These are phyloP conservation scores for Trametes gibbosa DNA, from an alignment of 768 basidiomycete genomes.

Conservation along the genomic window DNA sequence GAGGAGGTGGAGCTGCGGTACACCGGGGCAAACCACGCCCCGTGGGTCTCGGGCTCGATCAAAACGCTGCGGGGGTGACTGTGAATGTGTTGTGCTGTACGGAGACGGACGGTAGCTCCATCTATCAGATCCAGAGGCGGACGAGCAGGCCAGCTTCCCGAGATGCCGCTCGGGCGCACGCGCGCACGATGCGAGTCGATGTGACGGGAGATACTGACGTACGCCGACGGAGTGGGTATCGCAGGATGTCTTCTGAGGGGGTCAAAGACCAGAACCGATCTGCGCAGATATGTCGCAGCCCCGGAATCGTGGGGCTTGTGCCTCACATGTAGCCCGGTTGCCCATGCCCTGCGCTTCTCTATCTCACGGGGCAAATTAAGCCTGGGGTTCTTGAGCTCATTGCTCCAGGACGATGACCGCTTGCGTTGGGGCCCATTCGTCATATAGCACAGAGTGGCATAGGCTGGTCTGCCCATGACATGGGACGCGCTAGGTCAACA, in stretches of 20 bases:
- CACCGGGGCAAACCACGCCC: conserved; percentile 2
- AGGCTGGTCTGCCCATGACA: too few relatives aligned
- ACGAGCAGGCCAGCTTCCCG: neutral
- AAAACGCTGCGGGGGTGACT: neutral
- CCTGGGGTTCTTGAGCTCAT: neutral
- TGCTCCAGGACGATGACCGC: neutral
- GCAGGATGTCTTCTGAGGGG: neutral
- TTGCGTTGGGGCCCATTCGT: too few relatives aligned
- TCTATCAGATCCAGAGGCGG: neutral
- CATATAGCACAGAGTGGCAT: too few relatives aligned
- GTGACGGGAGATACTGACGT: neutral
- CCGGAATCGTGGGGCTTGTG: neutral
- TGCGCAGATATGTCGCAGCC: neutral
- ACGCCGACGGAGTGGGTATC: neutral
- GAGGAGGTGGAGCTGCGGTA: conserved; percentile 79
- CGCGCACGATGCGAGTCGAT: too few relatives aligned
- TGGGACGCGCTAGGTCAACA: too few relatives aligned
- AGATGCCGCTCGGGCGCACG: neutral
- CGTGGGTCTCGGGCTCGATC: conserved; percentile 18
- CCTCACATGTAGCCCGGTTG: neutral
- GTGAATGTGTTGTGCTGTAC: neutral
- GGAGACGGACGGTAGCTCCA: neutral
- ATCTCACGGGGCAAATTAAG: neutral
- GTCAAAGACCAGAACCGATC: neutral
- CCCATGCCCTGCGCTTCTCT: neutral